phyloP scores from a whole-genome alignment of 2,329 filamentous ascomycete genomes.

The Talaromyces piceae region DNA sequence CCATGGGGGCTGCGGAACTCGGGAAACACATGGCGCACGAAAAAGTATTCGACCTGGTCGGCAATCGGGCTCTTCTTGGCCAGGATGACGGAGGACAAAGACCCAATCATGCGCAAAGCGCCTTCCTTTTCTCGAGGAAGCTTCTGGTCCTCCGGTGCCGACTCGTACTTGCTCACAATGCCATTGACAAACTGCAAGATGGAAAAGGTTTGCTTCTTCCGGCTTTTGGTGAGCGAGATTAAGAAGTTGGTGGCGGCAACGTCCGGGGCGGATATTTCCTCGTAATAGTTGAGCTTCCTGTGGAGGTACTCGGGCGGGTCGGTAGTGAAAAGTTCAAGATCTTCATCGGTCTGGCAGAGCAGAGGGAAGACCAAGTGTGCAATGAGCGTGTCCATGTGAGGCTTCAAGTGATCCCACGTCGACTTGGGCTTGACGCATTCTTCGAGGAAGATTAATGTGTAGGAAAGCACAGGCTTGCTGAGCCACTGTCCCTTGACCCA shows the following conservation, averaged over 20 bases:
- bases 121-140: slow-evolving; percentile 94
- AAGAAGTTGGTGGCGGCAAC: slow-evolving; percentile 95
- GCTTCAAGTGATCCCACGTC: slow-evolving; percentile 92
- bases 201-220: slow-evolving; percentile 91
- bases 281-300: slow-evolving; percentile 94
- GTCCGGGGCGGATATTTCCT: slow-evolving; percentile 91
- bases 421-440: slow-evolving; percentile 96
- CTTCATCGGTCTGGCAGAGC: slow-evolving; percentile 83
- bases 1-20: slow-evolving; percentile 91
- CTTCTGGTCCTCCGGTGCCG: slow-evolving; percentile 77
- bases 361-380: slow-evolving; percentile 95
- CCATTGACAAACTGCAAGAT: slow-evolving; percentile 92
- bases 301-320: slow-evolving; percentile 96
- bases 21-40: slow-evolving; percentile 95
- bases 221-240: slow-evolving; percentile 84
- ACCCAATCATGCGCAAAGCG: slow-evolving; percentile 93
- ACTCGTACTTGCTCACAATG: slow-evolving; percentile 87
- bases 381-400: slow-evolving; percentile 86
- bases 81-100: slow-evolving; percentile 83
- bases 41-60: slow-evolving; percentile 96
- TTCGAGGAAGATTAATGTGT: slow-evolving; percentile 90
- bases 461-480: slow-evolving; percentile 86
- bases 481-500: slow-evolving; percentile 97
- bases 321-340: slow-evolving; percentile 86
- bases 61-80: slow-evolving; percentile 98